A percentile compares a stretch with the other conserved stretches of the same genome.
phyloP scores from a whole-genome alignment of 768 basidiomycete genomes.

The Leucosporidium creatinivorum region DNA sequence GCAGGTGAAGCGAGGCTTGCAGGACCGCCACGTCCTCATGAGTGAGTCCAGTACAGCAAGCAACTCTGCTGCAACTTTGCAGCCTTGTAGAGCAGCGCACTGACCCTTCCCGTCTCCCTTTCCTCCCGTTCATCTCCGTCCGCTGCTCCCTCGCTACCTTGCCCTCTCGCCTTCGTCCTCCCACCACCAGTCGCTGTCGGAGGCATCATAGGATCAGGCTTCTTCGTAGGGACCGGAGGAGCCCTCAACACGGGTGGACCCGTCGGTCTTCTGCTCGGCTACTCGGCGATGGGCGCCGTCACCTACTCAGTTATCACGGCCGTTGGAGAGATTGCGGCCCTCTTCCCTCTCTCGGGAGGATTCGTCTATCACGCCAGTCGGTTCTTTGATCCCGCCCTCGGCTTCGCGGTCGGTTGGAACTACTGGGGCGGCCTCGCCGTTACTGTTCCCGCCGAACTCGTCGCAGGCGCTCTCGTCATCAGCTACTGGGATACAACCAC shows the following conservation, averaged over 20 bases:
- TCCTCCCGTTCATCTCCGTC: no score
- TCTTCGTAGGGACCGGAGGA: neutral
- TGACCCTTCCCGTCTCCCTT: no score
- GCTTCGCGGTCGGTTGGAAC: slow-evolving; percentile 32
- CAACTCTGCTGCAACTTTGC: no score
- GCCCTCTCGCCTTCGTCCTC: no score
- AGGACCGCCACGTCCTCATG: neutral
- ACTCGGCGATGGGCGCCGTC: neutral
- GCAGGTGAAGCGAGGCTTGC: neutral
- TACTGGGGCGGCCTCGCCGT: slow-evolving; percentile 41
- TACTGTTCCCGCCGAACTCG: slow-evolving; percentile 27
- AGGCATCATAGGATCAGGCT: neutral
- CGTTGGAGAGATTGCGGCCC: slow-evolving; percentile 5
- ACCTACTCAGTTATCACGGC: neutral
- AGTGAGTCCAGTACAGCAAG: neutral
- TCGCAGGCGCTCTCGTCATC: slow-evolving; percentile 10
- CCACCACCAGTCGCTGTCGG: neutral
- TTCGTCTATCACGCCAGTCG: slow-evolving; percentile 26
- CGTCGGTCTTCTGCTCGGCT: neutral
- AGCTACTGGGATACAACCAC: slow-evolving; percentile 4
- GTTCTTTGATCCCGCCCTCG: slow-evolving; percentile 34
- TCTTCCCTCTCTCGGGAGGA: slow-evolving; percentile 31
- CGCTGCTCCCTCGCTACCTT: neutral
- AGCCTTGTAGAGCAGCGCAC: no score
- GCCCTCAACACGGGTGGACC: neutral